Evolutionary conservation across 2,329 filamentous ascomycete species (phyloP).

Genomic region (Colletotrichum sp.): DNA sequence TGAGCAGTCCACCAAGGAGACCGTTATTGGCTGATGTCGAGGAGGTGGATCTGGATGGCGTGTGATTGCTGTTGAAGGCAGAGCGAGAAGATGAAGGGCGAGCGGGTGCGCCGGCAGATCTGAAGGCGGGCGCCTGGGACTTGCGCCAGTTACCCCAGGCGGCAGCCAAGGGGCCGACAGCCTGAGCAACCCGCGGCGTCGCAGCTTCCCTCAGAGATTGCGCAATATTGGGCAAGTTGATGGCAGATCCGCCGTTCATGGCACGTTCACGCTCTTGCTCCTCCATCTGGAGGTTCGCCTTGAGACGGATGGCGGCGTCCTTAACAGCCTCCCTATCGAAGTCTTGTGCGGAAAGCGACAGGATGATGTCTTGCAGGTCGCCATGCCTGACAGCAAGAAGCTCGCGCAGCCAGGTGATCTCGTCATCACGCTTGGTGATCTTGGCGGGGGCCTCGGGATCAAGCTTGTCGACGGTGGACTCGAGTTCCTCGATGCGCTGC

Average conservation of each 20-base stretch:
- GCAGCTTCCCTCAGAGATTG: slow-evolving; percentile 78
- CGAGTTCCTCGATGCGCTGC: slow-evolving; percentile 84
- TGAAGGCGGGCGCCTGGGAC: slow-evolving; percentile 57
- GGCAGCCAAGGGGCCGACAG: slow-evolving; percentile 78
- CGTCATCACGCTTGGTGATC: slow-evolving; percentile 89
- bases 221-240: slow-evolving; percentile 76
- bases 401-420: slow-evolving; percentile 94
- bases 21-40: slow-evolving; percentile 51
- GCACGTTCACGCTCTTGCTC: slow-evolving; percentile 92
- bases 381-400: slow-evolving; percentile 88
- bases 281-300: slow-evolving; percentile 97
- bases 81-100: slow-evolving; percentile 29
- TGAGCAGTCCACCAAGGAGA: slow-evolving; percentile 82
- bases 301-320: slow-evolving; percentile 90
- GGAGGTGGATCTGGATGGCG: slow-evolving; percentile 63
- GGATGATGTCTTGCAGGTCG: slow-evolving; percentile 91
- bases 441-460: slow-evolving; percentile 82
- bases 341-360: slow-evolving; percentile 72
- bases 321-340: slow-evolving; percentile 82
- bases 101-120: slow-evolving; percentile 30
- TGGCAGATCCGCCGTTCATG: slow-evolving; percentile 70
- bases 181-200: slow-evolving; percentile 83
- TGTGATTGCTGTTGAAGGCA: slow-evolving; percentile 42
- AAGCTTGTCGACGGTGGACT: slow-evolving; percentile 69
- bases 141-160: slow-evolving; percentile 97